phyloP scores from a whole-genome alignment of 192 early-diverging fungal genomes.

The Coemansia sp. region DNA sequence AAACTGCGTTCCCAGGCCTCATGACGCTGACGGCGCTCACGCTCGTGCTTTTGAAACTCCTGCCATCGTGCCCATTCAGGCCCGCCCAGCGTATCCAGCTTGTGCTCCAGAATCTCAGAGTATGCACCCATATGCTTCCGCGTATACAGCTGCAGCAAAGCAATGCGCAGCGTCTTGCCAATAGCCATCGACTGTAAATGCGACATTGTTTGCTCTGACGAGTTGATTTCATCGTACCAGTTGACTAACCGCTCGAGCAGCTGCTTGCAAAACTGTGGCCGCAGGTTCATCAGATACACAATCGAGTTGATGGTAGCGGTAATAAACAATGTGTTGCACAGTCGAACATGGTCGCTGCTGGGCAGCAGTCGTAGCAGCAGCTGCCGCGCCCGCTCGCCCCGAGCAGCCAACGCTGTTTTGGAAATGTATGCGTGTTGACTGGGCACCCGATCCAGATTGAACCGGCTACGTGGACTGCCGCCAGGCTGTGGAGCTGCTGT shows the following conservation, averaged over 20 bases:
- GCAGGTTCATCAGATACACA: conserved; percentile 46
- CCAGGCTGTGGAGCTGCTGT: conserved; percentile 8
- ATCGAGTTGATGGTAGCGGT: conserved; percentile 46
- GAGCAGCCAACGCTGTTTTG: conserved; percentile 16
- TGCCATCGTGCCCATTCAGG: conserved; percentile 44
- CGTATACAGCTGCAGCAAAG: conserved; percentile 38
- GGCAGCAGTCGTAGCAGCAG: conserved; percentile 42
- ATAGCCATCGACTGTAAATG: conserved; percentile 35
- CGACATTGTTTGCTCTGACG: conserved; percentile 44
- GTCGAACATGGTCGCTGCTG: conserved; percentile 37
- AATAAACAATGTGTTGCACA: conserved; percentile 49
- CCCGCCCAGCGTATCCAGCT: conserved; percentile 43
- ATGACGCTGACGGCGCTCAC: conserved; percentile 19
- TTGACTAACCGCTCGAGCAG: conserved; percentile 28
- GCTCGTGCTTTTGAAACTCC: conserved; percentile 25
- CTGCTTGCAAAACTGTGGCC: conserved; percentile 42
- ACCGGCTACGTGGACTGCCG: not conserved
- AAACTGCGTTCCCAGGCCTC: conserved; percentile 16
- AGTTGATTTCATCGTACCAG: conserved; percentile 45
- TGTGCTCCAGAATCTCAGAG: conserved; percentile 29
- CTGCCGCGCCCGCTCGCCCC: conserved; percentile 29
- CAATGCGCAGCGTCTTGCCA: conserved; percentile 40
- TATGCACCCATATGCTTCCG: conserved; percentile 31
- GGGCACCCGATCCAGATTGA: conserved; percentile 23
- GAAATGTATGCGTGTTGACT: conserved; percentile 27